phyloP scores from a whole-genome alignment of 768 basidiomycete genomes.

The Rhizopogon sp. region DNA sequence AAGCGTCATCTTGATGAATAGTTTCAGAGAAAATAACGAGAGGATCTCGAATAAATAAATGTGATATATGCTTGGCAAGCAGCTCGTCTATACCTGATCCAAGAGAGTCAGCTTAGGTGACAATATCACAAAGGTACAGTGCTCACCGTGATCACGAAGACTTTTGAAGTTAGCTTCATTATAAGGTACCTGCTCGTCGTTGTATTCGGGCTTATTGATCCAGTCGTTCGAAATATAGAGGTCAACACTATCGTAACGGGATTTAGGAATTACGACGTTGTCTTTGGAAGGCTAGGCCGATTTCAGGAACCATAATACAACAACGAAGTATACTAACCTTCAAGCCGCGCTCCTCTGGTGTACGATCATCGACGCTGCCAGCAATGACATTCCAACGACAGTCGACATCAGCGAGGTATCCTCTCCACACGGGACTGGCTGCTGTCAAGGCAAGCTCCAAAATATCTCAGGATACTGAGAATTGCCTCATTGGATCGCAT shows the following conservation, averaged over 20 bases:
- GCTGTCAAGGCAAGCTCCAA: slow-evolving; percentile 86
- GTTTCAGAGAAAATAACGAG: slow-evolving; percentile 93
- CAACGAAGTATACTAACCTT: slow-evolving; percentile 43
- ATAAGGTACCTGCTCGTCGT: slow-evolving; percentile 80
- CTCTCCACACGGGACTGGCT: slow-evolving; percentile 92
- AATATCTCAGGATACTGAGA: slow-evolving; percentile 2
- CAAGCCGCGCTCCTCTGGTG: slow-evolving; percentile 87
- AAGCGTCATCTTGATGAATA: slow-evolving; percentile 83
- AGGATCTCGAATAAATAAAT: slow-evolving; percentile 97
- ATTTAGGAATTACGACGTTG: slow-evolving; percentile 84
- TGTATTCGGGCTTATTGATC: slow-evolving; percentile 90
- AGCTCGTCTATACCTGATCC: slow-evolving; percentile 74
- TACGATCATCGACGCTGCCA: slow-evolving; percentile 97
- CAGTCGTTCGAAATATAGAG: slow-evolving; percentile 85
- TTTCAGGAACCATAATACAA: slow-evolving; percentile 5
- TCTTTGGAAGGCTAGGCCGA: slow-evolving; percentile 67
- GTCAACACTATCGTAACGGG: slow-evolving; percentile 95
- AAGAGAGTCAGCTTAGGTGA: background rate
- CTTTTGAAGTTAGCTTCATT: slow-evolving; percentile 71
- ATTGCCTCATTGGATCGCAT: background rate
- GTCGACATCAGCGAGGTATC: slow-evolving; percentile 94
- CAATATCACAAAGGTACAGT: background rate
- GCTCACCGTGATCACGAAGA: slow-evolving; percentile 66
- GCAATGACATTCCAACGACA: slow-evolving; percentile 99
- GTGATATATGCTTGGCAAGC: slow-evolving; percentile 87